Evolutionary conservation across 2,329 filamentous ascomycete species (phyloP), one percentile per base, ranked within the genome.

Genomic region (Colletotrichum sp.): DNA sequence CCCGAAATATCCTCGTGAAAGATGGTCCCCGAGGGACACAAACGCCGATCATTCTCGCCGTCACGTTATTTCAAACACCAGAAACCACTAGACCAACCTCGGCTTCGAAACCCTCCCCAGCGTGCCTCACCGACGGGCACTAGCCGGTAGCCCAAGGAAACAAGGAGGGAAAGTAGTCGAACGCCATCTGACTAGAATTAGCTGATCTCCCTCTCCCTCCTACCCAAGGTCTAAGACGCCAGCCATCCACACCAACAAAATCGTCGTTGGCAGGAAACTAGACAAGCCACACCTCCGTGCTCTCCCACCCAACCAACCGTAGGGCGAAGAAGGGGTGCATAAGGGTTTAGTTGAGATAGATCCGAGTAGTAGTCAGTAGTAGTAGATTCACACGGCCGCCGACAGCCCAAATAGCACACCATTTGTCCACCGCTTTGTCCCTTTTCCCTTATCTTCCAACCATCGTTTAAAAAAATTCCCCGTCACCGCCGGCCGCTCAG

Each of bases 401-500:
- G 44, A 52, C 44, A 52, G 44, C 44, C 44, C 44, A 52, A 21
- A 52, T 21, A 52, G n/a, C 44, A 52, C n/a, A 52, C 44, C n/a
- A 52, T 21, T 7, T 5, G 60, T 7, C 30, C 34, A 64, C n/a
- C 32, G 13, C 34, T 44, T 64, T 68, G 28, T 15, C 26, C 16
- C 16, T 21, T 13, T 60, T 39, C 13, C 32, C 67, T 69, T 62
- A 62, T 69, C 67, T 60, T 52, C 68, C 57, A 63, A 34, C 68
- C 57, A 63, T 63, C 57, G 26, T n/a, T 52, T 52, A 21, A 21
- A n/a, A n/a, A 52, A 63, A 16, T n/a, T 63, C 18, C 15, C 63
- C 39, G 24, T 72, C 70, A 76, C 64, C 73, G 73, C 59, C 70
- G 32, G 64, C 64, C 69, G 70, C 73, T 76, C 69, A 76, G 70